Evolutionary conservation across 1,284 basidiomycete species (phyloP).

Genomic region (Pseudozyma thailandica): DNA sequence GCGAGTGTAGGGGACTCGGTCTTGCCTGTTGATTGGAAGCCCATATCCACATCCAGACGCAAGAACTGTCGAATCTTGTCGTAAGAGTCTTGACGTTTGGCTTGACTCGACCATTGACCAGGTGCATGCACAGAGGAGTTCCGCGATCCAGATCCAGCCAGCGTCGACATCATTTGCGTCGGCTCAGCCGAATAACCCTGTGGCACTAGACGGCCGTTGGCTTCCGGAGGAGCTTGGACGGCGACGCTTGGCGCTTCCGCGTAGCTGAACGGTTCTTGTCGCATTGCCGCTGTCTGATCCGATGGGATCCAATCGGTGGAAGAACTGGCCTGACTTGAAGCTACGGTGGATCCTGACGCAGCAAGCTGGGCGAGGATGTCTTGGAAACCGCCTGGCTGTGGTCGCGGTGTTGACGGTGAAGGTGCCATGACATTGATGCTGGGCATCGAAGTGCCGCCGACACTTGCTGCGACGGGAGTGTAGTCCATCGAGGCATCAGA

Average conservation of each 20-base stretch:
- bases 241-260: slow-evolving; percentile 6
- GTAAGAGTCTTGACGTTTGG: slow-evolving; percentile 57
- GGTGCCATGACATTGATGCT: slow-evolving; percentile 54
- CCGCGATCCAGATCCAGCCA: slow-evolving; percentile 24
- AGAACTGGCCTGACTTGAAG: slow-evolving; percentile 7
- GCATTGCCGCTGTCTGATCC: slow-evolving; percentile 6
- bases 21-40: slow-evolving; percentile 42
- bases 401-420: slow-evolving; percentile 43
- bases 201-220: slow-evolving; percentile 33
- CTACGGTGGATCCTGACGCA: background rate
- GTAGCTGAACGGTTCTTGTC: slow-evolving; percentile 36
- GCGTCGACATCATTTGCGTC: slow-evolving; percentile 33
- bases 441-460: slow-evolving; percentile 26
- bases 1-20: slow-evolving; percentile 47
- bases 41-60: slow-evolving; percentile 59
- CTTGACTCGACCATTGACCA: slow-evolving; percentile 49
- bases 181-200: slow-evolving; percentile 29
- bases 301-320: slow-evolving; percentile 21
- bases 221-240: slow-evolving; percentile 13
- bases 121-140: slow-evolving; percentile 19
- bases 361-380: slow-evolving; percentile 42
- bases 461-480: slow-evolving; percentile 21
- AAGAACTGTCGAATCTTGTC: slow-evolving; percentile 58
- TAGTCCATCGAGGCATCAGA: slow-evolving; percentile 42
- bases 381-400: slow-evolving; percentile 39